Conservation (phyloP, 148 eudicot species). For the Nyssa sinensis region DNA sequence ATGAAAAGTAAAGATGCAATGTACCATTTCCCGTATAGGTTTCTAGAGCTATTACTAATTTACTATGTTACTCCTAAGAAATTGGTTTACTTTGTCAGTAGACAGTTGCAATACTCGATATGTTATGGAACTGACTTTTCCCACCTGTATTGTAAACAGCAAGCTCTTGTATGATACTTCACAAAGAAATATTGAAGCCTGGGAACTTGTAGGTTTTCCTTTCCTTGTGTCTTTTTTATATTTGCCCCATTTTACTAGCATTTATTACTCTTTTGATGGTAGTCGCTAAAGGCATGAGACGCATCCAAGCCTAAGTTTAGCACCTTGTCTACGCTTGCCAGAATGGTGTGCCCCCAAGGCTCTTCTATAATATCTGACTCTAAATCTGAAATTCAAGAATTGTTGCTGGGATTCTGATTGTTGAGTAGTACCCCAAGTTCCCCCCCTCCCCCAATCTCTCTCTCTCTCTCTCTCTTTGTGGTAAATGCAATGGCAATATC, state of each 20-base stretch:
- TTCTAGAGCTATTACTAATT: not conserved
- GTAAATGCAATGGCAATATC: too few species aligned
- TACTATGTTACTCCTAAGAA: not conserved
- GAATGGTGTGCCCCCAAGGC: too few species aligned
- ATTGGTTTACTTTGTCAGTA: not conserved
- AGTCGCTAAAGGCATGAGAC: too few species aligned
- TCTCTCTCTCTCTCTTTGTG: too few species aligned
- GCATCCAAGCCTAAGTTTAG: too few species aligned
- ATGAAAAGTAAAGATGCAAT: too few species aligned
- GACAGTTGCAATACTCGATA: not conserved
- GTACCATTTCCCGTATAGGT: not conserved
- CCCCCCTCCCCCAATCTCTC: too few species aligned
- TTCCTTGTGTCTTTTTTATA: not conserved
- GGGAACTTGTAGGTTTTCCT: conserved; percentile 73
- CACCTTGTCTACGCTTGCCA: too few species aligned
- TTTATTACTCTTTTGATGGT: not conserved
- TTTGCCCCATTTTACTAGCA: not conserved
- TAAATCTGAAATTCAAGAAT: too few species aligned
- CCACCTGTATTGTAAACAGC: conserved; percentile 38
- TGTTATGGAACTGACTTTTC: not conserved
- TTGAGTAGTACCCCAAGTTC: too few species aligned
- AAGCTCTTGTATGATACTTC: conserved; percentile 43
- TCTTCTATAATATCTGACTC: too few species aligned
- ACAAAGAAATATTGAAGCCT: conserved; percentile 56
- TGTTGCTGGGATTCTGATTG: too few species aligned